These are phyloP conservation scores for Bolboschoenoplectus hybrid DNA, from an alignment of 202 grass and related monocot species.

Conservation along the genomic window DNA sequence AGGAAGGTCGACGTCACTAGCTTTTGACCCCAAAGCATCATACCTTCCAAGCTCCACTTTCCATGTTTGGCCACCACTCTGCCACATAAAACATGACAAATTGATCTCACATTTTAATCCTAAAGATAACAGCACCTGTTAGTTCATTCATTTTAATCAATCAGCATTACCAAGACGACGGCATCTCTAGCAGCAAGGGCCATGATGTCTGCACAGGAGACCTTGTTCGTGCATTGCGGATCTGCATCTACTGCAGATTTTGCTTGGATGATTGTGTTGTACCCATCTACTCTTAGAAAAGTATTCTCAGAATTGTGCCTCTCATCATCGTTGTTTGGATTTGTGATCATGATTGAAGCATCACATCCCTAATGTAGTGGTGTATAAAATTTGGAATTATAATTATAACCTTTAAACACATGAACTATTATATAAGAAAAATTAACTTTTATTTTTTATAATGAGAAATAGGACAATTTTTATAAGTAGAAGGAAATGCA, in stretches of 20 bases:
- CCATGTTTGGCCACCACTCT: conserved; percentile 57
- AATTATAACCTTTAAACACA: no score
- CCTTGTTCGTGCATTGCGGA: conserved; percentile 53
- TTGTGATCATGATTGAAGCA: conserved; percentile 63
- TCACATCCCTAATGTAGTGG: conserved; percentile 42
- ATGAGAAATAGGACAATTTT: no score
- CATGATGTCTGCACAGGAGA: conserved; percentile 85
- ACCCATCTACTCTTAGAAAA: conserved; percentile 24
- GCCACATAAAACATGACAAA: not conserved
- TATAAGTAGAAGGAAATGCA: not conserved
- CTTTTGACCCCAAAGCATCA: no score
- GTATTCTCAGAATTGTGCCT: conserved; percentile 51
- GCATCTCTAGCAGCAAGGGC: conserved; percentile 68
- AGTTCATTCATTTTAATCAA: not conserved
- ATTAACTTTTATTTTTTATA: not conserved
- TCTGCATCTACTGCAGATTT: conserved; percentile 71
- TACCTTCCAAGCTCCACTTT: no score
- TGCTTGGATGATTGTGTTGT: conserved; percentile 59
- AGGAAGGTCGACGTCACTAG: no score
- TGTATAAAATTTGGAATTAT: not conserved
- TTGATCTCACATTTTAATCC: no score
- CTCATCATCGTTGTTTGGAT: conserved; percentile 46
- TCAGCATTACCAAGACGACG: conserved; percentile 52
- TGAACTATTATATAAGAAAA: no score
- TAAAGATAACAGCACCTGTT: not conserved